Evolutionary conservation across 2,329 filamentous ascomycete genomes (phyloP).

Genomic region (Pseudocercospora cruenta): DNA sequence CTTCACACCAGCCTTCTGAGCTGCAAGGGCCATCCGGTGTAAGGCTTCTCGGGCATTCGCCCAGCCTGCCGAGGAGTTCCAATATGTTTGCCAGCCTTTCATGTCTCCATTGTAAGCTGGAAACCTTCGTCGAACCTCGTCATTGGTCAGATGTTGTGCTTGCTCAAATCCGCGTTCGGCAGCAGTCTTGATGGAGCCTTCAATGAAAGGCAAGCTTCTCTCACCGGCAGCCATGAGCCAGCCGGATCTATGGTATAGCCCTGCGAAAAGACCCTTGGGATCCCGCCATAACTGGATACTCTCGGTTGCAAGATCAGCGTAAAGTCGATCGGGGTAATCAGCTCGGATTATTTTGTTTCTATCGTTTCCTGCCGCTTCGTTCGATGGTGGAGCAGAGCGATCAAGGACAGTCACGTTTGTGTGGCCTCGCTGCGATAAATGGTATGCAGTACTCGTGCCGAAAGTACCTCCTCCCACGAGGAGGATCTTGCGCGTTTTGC

Average conservation of each 20-base stretch:
- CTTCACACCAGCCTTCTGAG: conserved; percentile 50
- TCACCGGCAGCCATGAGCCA: conserved; percentile 23
- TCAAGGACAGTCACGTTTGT: conserved; percentile 61
- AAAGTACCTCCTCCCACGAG: conserved; percentile 25
- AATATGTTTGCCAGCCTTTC: conserved; percentile 30
- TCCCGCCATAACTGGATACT: conserved; percentile 53
- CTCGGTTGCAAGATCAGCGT: conserved; percentile 39
- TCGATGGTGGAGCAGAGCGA: conserved; percentile 54
- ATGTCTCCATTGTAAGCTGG: conserved; percentile 24
- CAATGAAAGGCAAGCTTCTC: conserved; percentile 17
- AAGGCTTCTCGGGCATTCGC: conserved; percentile 25
- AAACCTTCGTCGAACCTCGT: conserved; percentile 20
- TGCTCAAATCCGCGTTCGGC: conserved; percentile 15
- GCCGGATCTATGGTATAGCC: conserved; percentile 18
- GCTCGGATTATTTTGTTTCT: conserved; percentile 37
- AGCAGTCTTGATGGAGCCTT: conserved; percentile 19
- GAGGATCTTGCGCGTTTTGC: conserved; percentile 7
- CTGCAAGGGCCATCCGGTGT: conserved; percentile 34
- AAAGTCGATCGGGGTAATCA: conserved; percentile 33
- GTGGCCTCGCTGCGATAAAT: conserved; percentile 46
- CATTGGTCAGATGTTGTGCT: conserved; percentile 8
- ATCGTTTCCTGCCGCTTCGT: conserved; percentile 41
- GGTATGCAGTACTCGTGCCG: conserved; percentile 26
- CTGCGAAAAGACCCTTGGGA: conserved; percentile 16
- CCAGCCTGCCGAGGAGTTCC: conserved; percentile 32